Evolutionary conservation across 2,329 filamentous ascomycete species (phyloP).

Genomic region (Paraphaeosphaeria minitans): DNA sequence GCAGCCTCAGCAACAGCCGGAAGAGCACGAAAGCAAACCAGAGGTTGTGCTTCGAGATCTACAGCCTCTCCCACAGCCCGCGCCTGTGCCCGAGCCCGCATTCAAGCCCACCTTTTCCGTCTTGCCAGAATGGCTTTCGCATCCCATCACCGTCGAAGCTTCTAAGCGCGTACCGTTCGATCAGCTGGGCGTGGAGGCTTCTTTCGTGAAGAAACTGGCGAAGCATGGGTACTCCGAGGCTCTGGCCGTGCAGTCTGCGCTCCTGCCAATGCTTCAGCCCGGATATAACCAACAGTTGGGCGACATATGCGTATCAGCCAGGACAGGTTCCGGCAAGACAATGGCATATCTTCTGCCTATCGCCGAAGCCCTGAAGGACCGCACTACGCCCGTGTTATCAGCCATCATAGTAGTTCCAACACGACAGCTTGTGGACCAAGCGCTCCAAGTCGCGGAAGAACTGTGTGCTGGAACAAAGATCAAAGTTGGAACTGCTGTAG

Average conservation of each 20-base stretch:
- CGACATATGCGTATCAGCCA: slow-evolving; percentile 87
- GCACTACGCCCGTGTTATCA: slow-evolving; percentile 68
- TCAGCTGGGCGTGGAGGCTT: slow-evolving; percentile 66
- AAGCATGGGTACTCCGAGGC: slow-evolving; percentile 72
- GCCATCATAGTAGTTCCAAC: slow-evolving; percentile 90
- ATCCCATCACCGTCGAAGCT: slow-evolving; percentile 71
- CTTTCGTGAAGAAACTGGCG: slow-evolving; percentile 66
- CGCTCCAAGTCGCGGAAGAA: slow-evolving; percentile 73
- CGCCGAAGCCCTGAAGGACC: slow-evolving; percentile 72
- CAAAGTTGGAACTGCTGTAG: slow-evolving; percentile 80
- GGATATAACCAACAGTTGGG: slow-evolving; percentile 66
- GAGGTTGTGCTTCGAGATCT: slow-evolving; percentile 68
- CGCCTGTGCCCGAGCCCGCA: slow-evolving; percentile 61
- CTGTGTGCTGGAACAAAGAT: slow-evolving; percentile 75
- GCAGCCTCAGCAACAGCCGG: slow-evolving; percentile 19
- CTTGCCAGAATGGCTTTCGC: slow-evolving; percentile 79
- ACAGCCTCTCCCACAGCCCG: slow-evolving; percentile 80
- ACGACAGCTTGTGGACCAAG: slow-evolving; percentile 86
- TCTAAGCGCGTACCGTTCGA: slow-evolving; percentile 66
- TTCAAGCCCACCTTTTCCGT: slow-evolving; percentile 74
- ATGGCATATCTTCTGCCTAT: slow-evolving; percentile 89
- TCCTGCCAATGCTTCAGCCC: slow-evolving; percentile 79
- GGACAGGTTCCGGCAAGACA: slow-evolving; percentile 95
- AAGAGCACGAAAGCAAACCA: slow-evolving; percentile 42
- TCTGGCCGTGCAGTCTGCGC: slow-evolving; percentile 78